phyloP scores from a whole-genome alignment of 2,329 filamentous ascomycete genomes.

The Cytospora schulzeri region DNA sequence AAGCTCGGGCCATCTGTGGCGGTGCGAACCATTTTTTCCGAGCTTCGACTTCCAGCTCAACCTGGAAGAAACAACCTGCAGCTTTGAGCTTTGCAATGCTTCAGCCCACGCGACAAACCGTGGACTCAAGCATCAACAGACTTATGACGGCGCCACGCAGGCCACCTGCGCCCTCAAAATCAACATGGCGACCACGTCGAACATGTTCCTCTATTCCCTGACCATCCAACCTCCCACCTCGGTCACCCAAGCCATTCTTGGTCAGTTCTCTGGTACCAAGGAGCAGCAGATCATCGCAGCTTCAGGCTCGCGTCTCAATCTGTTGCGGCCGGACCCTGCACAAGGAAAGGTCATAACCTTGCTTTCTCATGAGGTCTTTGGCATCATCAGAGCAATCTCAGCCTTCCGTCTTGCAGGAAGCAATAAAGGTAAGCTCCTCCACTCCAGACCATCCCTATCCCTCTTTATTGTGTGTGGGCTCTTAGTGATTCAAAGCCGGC shows the following conservation, averaged over 20 bases:
- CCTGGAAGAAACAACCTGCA: constrained; percentile 14
- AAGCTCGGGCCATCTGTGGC: constrained; percentile 14
- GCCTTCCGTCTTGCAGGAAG: constrained; percentile 91
- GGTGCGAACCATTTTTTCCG: constrained; percentile 11
- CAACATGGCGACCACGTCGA: constrained; percentile 93
- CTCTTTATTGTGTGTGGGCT: constrained; percentile 49
- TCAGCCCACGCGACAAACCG: constrained; percentile 11
- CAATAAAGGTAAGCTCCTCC: constrained; percentile 78
- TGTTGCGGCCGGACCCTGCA: constrained; percentile 82
- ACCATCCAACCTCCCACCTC: constrained; percentile 92
- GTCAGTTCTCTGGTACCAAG: constrained; percentile 93
- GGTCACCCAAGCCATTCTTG: constrained; percentile 86
- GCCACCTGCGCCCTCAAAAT: constrained; percentile 49
- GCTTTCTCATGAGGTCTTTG: constrained; percentile 91
- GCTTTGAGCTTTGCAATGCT: constrained; percentile 20
- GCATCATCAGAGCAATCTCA: constrained; percentile 87
- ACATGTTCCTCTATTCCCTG: constrained; percentile 98
- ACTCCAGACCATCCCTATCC: constrained; percentile 31
- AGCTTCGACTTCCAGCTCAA: constrained; percentile 7
- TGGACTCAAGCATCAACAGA: constrained; percentile 10
- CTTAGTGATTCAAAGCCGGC: constrained; percentile 72
- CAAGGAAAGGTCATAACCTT: constrained; percentile 85
- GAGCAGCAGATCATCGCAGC: constrained; percentile 97
- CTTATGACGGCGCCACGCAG: constrained; percentile 46
- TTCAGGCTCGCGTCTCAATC: constrained; percentile 84